A percentile compares a stretch with the other conserved stretches of the same genome.
phyloP scores from a whole-genome alignment of 495 filamentous ascomycete species.

The Margaritispora aquatica region DNA sequence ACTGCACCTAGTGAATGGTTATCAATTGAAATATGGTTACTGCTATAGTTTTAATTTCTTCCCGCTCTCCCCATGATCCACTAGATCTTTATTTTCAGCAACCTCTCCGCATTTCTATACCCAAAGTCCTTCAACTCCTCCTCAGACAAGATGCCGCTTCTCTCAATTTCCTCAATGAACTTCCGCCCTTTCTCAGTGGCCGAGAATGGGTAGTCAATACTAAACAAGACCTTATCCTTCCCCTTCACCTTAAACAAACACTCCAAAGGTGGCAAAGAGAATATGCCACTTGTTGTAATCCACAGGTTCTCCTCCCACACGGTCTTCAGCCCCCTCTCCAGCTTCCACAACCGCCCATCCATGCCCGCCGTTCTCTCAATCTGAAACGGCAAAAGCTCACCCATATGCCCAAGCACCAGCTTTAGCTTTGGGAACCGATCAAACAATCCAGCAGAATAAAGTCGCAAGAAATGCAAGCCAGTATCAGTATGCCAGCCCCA shows the following conservation, averaged over 20 bases:
- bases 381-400: constrained; percentile 60
- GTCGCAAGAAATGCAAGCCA: constrained; percentile 26
- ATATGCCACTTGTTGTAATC: constrained; percentile 60
- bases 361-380: constrained; percentile 52
- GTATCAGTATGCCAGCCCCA: constrained; percentile 44
- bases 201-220: constrained; percentile 55
- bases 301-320: constrained; percentile 48
- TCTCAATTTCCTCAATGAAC: constrained; percentile 42
- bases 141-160: constrained; percentile 42
- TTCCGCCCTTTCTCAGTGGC: constrained; percentile 35
- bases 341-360: constrained; percentile 36
- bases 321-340: not conserved
- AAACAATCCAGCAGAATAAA: constrained; percentile 30
- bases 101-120: constrained; percentile 47
- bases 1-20: too few relatives aligned
- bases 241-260: constrained; percentile 44
- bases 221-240: constrained; percentile 48
- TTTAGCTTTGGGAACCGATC: constrained; percentile 50
- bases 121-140: constrained; percentile 48
- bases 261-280: constrained; percentile 47
- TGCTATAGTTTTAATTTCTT: too few relatives aligned
- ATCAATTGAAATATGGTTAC: too few relatives aligned
- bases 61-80: too few relatives aligned
- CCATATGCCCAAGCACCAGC: constrained; percentile 60
- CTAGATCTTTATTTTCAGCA: constrained; percentile 35